phyloP scores from a whole-genome alignment of 192 early-diverging fungal genomes.

The Obelidium mucronatum region DNA sequence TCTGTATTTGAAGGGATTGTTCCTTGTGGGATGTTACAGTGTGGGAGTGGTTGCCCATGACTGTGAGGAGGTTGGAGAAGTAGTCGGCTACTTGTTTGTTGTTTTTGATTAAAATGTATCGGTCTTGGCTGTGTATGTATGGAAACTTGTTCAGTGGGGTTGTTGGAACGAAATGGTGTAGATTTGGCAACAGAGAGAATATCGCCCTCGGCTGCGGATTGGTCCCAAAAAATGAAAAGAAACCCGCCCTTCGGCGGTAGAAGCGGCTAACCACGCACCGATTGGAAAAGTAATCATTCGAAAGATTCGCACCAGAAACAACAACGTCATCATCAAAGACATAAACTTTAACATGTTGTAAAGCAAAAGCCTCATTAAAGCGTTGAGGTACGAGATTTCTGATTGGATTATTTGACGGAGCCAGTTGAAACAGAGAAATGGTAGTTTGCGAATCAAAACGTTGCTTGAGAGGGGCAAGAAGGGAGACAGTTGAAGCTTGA shows the following conservation, averaged over 20 bases:
- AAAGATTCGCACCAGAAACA: slow-evolving; percentile 91
- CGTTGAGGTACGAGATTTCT: slow-evolving; percentile 65
- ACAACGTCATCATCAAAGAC: slow-evolving; percentile 86
- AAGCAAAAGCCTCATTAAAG: slow-evolving; percentile 92
- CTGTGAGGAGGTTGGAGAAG: slow-evolving; percentile 25
- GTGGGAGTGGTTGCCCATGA: not conserved
- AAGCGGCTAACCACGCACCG: slow-evolving; percentile 48
- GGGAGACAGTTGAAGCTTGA: slow-evolving; percentile 68
- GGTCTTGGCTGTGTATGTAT: slow-evolving; percentile 72
- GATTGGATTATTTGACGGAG: slow-evolving; percentile 75
- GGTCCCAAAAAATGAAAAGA: too few relatives aligned
- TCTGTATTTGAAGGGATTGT: slow-evolving; percentile 1
- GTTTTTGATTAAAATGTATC: slow-evolving; percentile 80
- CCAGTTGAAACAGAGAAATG: slow-evolving; percentile 87
- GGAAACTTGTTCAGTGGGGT: not conserved
- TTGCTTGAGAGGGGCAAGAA: slow-evolving; percentile 69
- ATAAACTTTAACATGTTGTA: slow-evolving; percentile 96
- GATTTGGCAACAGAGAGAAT: too few relatives aligned
- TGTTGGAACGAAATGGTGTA: not conserved
- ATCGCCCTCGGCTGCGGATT: too few relatives aligned
- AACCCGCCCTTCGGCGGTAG: not conserved
- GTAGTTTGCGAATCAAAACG: slow-evolving; percentile 70
- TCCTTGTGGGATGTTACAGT: not conserved
- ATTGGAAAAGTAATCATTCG: slow-evolving; percentile 92
- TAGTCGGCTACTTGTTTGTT: slow-evolving; percentile 62